Conservation (phyloP, 257 asterid genomes). For the Rubia yunnanensis region DNA sequence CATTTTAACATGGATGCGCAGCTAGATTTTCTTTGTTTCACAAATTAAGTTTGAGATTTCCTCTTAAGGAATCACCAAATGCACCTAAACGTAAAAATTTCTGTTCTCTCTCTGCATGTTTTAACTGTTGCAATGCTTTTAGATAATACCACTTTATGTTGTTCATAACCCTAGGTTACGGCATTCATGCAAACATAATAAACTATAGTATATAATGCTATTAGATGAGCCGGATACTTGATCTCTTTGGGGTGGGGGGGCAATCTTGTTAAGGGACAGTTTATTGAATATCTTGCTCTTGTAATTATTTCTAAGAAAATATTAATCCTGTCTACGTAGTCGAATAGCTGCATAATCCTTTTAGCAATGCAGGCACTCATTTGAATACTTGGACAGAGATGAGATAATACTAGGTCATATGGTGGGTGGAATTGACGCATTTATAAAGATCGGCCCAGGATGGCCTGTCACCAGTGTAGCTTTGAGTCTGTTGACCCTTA, state of each 20-base stretch:
- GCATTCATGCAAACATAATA: neutral
- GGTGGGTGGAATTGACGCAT: constrained; percentile 76
- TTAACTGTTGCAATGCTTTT: neutral
- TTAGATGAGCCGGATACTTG: neutral
- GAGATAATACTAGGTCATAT: constrained; percentile 65
- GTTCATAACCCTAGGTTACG: neutral
- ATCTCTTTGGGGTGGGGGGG: too few relatives aligned
- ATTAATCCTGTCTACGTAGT: neutral
- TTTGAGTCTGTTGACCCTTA: constrained; percentile 60
- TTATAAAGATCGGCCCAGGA: constrained; percentile 68
- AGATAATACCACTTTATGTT: neutral
- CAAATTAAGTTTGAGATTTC: neutral
- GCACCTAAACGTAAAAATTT: neutral
- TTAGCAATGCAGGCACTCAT: constrained; percentile 54
- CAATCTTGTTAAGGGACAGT: neutral
- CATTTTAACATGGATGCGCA: neutral
- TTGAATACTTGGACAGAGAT: constrained; percentile 72
- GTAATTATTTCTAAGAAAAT: neutral
- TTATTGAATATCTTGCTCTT: neutral
- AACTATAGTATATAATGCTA: neutral
- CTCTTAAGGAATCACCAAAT: neutral
- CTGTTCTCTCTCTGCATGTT: neutral
- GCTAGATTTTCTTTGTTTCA: neutral
- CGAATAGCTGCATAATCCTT: neutral
- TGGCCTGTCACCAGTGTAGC: constrained; percentile 67